These are phyloP conservation scores for Caryopteris hybrid DNA, from an alignment of 305 asterid species.

Conservation along the genomic window DNA sequence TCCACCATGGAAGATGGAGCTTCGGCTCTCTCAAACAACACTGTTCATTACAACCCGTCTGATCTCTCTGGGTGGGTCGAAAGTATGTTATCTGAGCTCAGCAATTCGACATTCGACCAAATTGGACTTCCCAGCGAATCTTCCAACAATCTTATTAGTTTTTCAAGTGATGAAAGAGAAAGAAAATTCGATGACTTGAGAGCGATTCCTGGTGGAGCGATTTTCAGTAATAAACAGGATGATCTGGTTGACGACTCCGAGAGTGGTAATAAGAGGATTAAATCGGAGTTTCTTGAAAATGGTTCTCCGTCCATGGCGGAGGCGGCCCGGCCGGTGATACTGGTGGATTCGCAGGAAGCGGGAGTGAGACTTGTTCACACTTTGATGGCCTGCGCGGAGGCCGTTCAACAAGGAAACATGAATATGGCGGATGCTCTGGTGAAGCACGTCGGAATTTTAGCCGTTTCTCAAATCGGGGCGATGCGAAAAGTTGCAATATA, in stretches of 20 bases:
- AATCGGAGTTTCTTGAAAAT: background rate
- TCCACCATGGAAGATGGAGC: conserved; percentile 21
- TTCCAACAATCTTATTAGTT: too few relatives aligned
- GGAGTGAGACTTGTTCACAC: conserved; percentile 61
- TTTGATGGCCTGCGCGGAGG: conserved; percentile 79
- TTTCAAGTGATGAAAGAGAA: too few relatives aligned
- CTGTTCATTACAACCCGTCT: conserved; percentile 75
- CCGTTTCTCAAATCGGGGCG: conserved; percentile 68
- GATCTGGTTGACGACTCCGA: background rate
- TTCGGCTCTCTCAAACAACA: conserved; percentile 38
- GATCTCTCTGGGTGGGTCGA: conserved; percentile 78
- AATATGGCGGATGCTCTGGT: conserved; percentile 56
- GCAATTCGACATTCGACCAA: too few relatives aligned
- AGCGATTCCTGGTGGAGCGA: conserved; percentile 62
- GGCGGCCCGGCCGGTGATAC: conserved; percentile 36
- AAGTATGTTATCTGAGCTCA: conserved; percentile 56
- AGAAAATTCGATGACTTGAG: conserved; percentile 40
- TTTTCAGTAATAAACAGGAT: conserved; percentile 13
- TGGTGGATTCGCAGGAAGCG: conserved; percentile 59
- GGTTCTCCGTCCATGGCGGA: background rate
- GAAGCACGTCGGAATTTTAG: conserved; percentile 51
- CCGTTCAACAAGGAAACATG: conserved; percentile 49
- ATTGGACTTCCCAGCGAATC: too few relatives aligned
- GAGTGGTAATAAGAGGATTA: background rate
- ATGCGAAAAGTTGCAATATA: conserved; percentile 80